These are phyloP conservation scores for Scalesia atractyloides DNA, from an alignment of 129 eudicot genomes.

Conservation along the genomic window DNA sequence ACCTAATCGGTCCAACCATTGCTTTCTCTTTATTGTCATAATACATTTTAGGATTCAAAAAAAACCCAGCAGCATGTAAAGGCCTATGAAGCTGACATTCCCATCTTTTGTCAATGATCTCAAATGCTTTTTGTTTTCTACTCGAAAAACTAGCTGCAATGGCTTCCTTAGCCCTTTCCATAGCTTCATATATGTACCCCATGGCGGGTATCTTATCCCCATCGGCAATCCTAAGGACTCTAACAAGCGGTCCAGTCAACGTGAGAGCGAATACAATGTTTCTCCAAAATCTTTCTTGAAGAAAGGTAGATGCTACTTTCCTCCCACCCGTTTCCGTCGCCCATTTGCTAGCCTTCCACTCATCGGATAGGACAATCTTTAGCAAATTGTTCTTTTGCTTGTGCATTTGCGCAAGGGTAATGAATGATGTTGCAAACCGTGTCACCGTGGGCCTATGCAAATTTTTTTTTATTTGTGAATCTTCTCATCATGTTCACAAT, in stretches of 20 bases:
- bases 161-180: not conserved
- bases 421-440: no score
- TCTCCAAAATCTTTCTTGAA: not conserved
- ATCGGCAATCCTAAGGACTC: not conserved
- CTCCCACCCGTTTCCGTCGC: no score
- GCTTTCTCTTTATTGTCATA: not conserved
- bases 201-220: not conserved
- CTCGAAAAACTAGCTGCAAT: not conserved
- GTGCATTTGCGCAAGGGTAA: no score
- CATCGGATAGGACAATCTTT: no score
- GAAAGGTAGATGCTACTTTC: no score
- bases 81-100: not conserved
- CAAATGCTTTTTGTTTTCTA: not conserved
- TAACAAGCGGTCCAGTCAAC: not conserved
- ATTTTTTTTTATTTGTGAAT: not conserved
- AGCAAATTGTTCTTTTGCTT: no score
- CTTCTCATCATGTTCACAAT: not conserved
- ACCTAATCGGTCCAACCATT: not conserved
- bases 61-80: not conserved
- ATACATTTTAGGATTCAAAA: not conserved
- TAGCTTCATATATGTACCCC: not conserved
- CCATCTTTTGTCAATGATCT: not conserved
- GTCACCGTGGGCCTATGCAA: no score
- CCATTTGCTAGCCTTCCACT: no score
- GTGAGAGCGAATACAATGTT: not conserved